Percentiles rank a stretch among this genome's conserved stretches.
phyloP scores from a whole-genome alignment of 306 rosid species.

The Inga laurina region DNA sequence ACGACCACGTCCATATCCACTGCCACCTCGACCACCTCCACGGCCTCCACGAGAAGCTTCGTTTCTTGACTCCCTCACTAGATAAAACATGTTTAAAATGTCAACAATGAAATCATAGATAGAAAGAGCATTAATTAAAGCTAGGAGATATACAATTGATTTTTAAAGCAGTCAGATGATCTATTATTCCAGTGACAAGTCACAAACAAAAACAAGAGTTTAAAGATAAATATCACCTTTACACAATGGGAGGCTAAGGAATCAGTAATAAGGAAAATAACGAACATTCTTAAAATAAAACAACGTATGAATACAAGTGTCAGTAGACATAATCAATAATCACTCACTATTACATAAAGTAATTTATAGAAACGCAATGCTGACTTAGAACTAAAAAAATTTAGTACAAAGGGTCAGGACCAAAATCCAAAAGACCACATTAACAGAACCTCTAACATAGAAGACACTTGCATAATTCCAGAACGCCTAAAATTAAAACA shows the following conservation, averaged over 20 bases:
- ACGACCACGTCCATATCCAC: constrained; percentile 50
- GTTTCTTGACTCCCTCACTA: constrained; percentile 78
- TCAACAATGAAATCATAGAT: neutral
- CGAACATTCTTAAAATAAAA: neutral
- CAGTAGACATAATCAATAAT: neutral
- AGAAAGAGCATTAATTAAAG: neutral
- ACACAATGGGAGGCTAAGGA: neutral
- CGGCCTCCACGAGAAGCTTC: constrained; percentile 68
- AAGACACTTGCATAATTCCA: neutral
- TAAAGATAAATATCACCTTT: neutral
- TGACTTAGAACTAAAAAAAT: neutral
- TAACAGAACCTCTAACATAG: neutral
- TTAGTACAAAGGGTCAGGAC: neutral
- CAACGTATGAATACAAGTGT: neutral
- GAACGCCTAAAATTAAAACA: neutral
- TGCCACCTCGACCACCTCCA: constrained; percentile 61
- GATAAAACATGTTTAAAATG: neutral
- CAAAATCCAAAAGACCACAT: neutral
- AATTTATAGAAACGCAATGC: neutral
- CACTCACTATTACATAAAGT: neutral
- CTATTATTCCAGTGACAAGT: neutral
- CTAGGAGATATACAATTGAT: neutral
- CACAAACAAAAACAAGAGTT: neutral
- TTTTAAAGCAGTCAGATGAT: neutral
- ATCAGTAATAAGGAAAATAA: neutral